Percentiles rank a stretch among this genome's conserved stretches.
Conservation (phyloP, 805 yeast genomes). For the Zygosaccharomyces siamensis region DNA sequence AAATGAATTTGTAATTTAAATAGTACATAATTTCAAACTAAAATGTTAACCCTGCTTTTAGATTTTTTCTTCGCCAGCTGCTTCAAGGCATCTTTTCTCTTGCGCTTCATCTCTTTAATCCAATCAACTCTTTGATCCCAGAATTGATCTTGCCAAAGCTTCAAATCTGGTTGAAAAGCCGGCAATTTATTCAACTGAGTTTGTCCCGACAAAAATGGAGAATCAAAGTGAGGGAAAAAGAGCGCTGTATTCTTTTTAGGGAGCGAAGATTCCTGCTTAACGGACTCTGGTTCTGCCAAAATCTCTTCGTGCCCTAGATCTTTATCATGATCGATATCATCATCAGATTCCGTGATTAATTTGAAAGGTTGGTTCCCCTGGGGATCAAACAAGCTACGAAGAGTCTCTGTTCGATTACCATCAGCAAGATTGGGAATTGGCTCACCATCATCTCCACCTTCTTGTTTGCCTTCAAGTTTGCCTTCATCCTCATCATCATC, state of each 20-base stretch:
- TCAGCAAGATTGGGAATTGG: conserved; percentile 48
- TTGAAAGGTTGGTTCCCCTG: conserved; percentile 37
- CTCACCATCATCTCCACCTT: conserved; percentile 31
- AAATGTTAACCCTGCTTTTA: conserved; percentile 9
- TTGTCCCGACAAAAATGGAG: conserved; percentile 85
- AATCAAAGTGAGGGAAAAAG: conserved; percentile 77
- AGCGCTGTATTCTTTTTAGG: conserved; percentile 39
- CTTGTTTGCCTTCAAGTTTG: conserved; percentile 10
- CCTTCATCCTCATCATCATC: conserved; percentile 10
- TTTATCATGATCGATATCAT: conserved; percentile 42
- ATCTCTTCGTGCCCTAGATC: conserved; percentile 21
- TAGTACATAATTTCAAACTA: conserved; percentile 5
- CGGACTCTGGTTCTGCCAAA: conserved; percentile 14
- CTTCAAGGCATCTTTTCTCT: conserved; percentile 68
- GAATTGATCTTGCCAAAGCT: conserved; percentile 68
- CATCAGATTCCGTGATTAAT: conserved; percentile 42
- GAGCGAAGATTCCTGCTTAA: not conserved
- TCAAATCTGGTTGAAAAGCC: conserved; percentile 30
- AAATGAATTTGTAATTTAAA: not conserved
- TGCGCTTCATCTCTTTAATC: conserved; percentile 67
- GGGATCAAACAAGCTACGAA: conserved; percentile 57
- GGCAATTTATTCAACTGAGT: conserved; percentile 61
- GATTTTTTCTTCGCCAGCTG: conserved; percentile 45
- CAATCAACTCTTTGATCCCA: conserved; percentile 80
- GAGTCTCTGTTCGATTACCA: conserved; percentile 50